Conservation (phyloP, 345 rosid genomes). For the Brassica cretica region DNA sequence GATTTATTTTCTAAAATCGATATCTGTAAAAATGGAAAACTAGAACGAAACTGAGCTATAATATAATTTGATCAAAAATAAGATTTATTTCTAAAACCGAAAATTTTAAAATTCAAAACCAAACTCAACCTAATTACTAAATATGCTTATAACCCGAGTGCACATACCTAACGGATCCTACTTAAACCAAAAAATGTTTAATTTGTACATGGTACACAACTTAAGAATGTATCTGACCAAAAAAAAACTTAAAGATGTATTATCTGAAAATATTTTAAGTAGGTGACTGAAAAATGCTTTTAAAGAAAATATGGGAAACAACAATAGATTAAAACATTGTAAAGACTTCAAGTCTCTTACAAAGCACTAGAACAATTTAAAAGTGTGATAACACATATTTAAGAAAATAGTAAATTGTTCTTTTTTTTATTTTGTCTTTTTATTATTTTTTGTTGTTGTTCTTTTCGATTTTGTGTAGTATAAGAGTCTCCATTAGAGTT, state of each 20-base stretch:
- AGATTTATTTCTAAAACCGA: too few relatives aligned
- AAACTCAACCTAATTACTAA: too few relatives aligned
- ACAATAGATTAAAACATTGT: neutral
- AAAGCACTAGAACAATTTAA: neutral
- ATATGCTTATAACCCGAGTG: too few relatives aligned
- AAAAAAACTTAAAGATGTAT: neutral
- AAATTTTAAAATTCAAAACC: too few relatives aligned
- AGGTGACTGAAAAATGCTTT: neutral
- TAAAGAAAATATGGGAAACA: neutral
- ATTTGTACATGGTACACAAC: neutral
- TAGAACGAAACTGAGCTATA: too few relatives aligned
- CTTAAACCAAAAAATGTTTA: too few relatives aligned
- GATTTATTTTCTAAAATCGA: too few relatives aligned
- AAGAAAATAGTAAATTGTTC: neutral
- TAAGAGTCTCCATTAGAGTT: neutral
- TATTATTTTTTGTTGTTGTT: neutral
- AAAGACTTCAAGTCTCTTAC: neutral
- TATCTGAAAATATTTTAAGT: neutral
- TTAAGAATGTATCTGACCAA: neutral
- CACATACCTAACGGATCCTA: too few relatives aligned
- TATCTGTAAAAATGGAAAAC: too few relatives aligned
- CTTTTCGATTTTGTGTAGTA: neutral
- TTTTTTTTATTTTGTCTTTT: too few relatives aligned
- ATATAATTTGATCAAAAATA: too few relatives aligned
- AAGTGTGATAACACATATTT: neutral